These are phyloP conservation scores for Eucalyptus guilfoylei DNA, from an alignment of 345 rosid species.

Conservation along the genomic window DNA sequence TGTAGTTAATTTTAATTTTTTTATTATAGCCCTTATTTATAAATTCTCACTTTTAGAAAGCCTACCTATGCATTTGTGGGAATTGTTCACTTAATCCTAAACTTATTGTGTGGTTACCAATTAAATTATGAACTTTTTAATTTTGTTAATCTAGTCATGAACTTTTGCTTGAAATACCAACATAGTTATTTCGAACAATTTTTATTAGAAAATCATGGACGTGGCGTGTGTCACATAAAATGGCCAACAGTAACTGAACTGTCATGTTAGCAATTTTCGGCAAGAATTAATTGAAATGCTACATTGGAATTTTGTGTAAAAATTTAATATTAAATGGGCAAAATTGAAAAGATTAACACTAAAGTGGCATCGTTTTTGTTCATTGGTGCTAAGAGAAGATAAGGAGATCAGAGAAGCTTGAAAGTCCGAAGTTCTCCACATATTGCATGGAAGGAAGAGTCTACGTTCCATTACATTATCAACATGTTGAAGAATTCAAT, in stretches of 20 bases:
- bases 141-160: neutral
- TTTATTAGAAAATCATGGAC: neutral
- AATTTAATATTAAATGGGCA: neutral
- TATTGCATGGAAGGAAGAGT: neutral
- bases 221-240: fast-evolving
- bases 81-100: neutral
- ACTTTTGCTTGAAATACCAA: neutral
- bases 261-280: fast-evolving
- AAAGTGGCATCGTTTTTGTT: neutral
- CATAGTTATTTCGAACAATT: neutral
- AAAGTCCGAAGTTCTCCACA: neutral
- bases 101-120: neutral
- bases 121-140: neutral
- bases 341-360: neutral
- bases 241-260: fast-evolving
- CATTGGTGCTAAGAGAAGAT: neutral
- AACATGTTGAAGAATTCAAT: neutral
- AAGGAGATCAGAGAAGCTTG: neutral
- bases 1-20: neutral
- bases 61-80: neutral
- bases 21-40: neutral
- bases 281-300: fast-evolving
- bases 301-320: fast-evolving
- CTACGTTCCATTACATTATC: neutral
- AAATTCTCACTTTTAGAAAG: neutral